Evolutionary conservation across 352 stramenopile genomes (phyloP), one percentile per base, ranked within the genome.

Genomic region (Phytophthora europaea): DNA sequence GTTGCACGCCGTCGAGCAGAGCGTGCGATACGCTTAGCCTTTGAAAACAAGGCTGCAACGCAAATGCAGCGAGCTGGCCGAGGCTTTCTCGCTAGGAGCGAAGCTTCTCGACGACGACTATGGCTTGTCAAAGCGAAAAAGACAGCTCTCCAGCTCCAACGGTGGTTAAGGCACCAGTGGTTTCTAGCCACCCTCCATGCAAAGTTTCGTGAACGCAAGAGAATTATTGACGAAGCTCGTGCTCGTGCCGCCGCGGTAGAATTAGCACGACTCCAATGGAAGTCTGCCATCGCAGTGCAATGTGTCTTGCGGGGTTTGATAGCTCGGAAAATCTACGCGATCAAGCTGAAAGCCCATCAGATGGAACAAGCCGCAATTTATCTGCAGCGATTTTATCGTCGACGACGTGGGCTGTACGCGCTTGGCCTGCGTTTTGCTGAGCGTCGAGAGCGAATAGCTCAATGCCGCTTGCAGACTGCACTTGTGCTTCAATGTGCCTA

Each of bases 381-480:
- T 9, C 63, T 92, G 4, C 82, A 93, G 61, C 72, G 65, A 1
- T 85, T 79, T 61, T 92, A 84, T 80, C 80, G 84, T 15, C 72
- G 75, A n/a, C 76, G 79, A 50, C 75, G 34, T 34, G 72, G 67
- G 1, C 38, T 78, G 16, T 86, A 86, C 36, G 83, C 70, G 15
- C 67, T 93, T 0, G 81, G 83, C 48, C 50, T 89, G 13, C 85
- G 85, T 0, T 91, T 93, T 48, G 63, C 75, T 1, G 84, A 78
- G 3, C 79, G 89, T 54, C 75, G 78, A 1, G 75, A 87, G 2
- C 61, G 78, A 45, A 71, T 88, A 10, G 69, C 67, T 0, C 73
- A 77, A 5, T 73, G 64, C 8, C 62, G 72, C 15, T 50, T 78
- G 22, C 54, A 75, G 20, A 65, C 82, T 20, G 76, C 72, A 2